A percentile compares a stretch with the other conserved stretches of the same genome.
phyloP scores from a whole-genome alignment of 169 alveolate species.

The Fabrea salina region DNA sequence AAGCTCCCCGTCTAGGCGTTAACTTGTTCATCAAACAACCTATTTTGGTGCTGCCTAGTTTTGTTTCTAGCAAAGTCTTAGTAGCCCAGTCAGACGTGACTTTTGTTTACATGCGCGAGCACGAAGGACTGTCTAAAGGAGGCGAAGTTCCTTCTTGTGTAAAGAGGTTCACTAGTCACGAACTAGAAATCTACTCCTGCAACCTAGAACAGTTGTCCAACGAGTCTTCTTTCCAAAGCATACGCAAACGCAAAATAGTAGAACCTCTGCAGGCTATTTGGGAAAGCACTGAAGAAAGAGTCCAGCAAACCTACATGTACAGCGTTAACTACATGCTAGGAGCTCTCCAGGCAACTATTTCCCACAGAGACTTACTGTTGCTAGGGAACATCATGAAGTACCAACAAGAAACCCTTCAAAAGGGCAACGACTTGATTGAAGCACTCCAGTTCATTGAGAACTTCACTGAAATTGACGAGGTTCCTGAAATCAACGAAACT shows the following conservation, averaged over 20 bases:
- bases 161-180: neutral
- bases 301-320: neutral
- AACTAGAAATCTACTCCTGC: slow-evolving; percentile 15
- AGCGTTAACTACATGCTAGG: neutral
- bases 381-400: neutral
- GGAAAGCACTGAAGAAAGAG: neutral
- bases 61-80: neutral
- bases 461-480: slow-evolving; percentile 4
- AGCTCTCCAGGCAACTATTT: neutral
- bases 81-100: slow-evolving; percentile 11
- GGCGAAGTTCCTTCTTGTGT: neutral
- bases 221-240: neutral
- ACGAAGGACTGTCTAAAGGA: neutral
- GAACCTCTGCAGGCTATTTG: slow-evolving; percentile 12
- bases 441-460: too few species aligned
- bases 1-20: neutral
- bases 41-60: neutral
- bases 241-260: slow-evolving; percentile 5
- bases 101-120: neutral
- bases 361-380: slow-evolving; percentile 21
- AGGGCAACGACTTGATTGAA: neutral
- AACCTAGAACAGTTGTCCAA: neutral
- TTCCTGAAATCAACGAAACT: neutral
- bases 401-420: neutral
- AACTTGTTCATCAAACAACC: slow-evolving; percentile 4